Evolutionary conservation across 768 basidiomycete species (phyloP), one percentile per base, ranked within the genome.

Genomic region (Tricholoma sp.): DNA sequence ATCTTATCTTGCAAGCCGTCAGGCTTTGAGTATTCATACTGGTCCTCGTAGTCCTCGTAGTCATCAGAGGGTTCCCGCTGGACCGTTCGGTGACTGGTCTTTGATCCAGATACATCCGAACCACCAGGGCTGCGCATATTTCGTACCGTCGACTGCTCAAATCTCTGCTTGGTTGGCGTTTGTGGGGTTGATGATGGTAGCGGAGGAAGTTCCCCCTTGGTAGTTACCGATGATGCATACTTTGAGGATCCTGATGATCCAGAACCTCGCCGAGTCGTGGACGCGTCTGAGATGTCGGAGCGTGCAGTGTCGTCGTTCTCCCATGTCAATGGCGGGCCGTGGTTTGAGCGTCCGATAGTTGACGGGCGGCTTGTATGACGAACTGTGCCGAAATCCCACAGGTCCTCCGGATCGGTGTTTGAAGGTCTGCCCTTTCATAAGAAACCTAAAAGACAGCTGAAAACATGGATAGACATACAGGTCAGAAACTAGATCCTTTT

Each of bases 381-480:
- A 47, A 98, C 88, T 7, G 96, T 98, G 12, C 96, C 96, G 72
- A 98, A 97, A 68, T 98, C 96, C 96, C 96, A 98, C 33, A 98
- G 74, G 60, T 95, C 93, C 52, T 91, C 91, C 2, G 80, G 77
- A 61, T 89, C 88, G 36, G 77, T 79, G 54, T 76, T 76, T 11
- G 73, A 68, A 50, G 77, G 76, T 49, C 86, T 88, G 58, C n/a
- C 9, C 53, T 61, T 52, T 47, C 31, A 36, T 55, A 50, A 29
- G 48, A 56, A 34, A 53, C 20, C 49, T 20, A 1, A 33, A 5
- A 24, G 31, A 31, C n/a, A 48, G 39, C 54, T 54, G 50, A 56
- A 8, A 20, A 45, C 50, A 56, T 54, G 41, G 29, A 41, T 31
- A 41, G 18, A 71, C 87, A 52, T 70, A 93, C 91, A 79, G 60